A percentile compares a stretch with the other conserved stretches of the same genome.
Evolutionary conservation across 495 filamentous ascomycete species (phyloP).

Genomic region (Lineolata rhizophorae): DNA sequence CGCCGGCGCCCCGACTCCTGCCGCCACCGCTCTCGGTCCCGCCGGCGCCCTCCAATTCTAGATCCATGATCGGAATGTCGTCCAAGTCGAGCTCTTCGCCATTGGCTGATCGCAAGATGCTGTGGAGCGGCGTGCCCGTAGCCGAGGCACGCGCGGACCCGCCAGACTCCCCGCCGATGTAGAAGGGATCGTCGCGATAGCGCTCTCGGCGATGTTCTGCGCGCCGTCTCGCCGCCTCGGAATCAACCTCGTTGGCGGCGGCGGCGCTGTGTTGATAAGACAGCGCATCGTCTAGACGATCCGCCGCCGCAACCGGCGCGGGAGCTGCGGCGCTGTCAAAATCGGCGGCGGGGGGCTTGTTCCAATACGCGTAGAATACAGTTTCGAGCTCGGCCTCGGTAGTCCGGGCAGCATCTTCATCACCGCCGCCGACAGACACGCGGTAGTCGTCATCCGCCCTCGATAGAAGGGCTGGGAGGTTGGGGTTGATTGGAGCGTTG

Average conservation of each 20-base stretch:
- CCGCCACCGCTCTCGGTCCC: slow-evolving; percentile 3
- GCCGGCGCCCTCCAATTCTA: slow-evolving; percentile 34
- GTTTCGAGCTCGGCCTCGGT: slow-evolving; percentile 21
- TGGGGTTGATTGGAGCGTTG: slow-evolving; percentile 59
- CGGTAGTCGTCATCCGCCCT: slow-evolving; percentile 28
- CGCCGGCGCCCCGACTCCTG: slow-evolving; percentile 1
- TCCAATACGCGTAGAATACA: slow-evolving; percentile 45
- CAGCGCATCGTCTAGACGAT: slow-evolving; percentile 24
- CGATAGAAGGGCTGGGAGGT: slow-evolving; percentile 39
- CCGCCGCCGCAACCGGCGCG: slow-evolving; percentile 12
- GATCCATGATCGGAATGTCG: slow-evolving; percentile 81
- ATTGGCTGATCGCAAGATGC: slow-evolving; percentile 42
- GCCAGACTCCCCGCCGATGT: slow-evolving; percentile 41
- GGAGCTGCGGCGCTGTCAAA: slow-evolving; percentile 22
- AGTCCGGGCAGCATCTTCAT: too few relatives aligned
- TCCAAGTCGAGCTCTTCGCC: slow-evolving; percentile 70
- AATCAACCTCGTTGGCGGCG: slow-evolving; percentile 37
- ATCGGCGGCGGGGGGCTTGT: slow-evolving; percentile 20
- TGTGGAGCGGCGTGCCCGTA: slow-evolving; percentile 46
- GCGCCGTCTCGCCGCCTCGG: slow-evolving; percentile 37
- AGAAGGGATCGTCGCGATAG: slow-evolving; percentile 86
- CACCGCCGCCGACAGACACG: slow-evolving; percentile 19
- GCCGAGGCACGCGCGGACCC: slow-evolving; percentile 24
- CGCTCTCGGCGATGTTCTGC: slow-evolving; percentile 51
- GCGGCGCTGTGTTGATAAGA: slow-evolving; percentile 42